Conservation (phyloP, 176 grass and related monocot genomes). For the Carex pumila region DNA sequence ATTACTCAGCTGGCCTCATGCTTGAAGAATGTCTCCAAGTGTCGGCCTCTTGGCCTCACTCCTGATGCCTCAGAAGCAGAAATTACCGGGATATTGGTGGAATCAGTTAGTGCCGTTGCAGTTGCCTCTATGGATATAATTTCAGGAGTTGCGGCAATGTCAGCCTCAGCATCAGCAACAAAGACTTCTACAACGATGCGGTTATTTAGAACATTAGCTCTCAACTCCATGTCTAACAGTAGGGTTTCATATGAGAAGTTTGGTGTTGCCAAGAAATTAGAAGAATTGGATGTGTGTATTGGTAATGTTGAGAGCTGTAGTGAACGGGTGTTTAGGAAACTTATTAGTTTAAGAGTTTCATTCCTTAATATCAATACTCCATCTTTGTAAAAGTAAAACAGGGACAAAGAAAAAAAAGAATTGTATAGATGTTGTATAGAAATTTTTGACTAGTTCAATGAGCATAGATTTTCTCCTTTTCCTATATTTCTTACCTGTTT, state of each 20-base stretch:
- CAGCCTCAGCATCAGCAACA: slow-evolving; percentile 16
- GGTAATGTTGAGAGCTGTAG: slow-evolving; percentile 36
- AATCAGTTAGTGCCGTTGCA: slow-evolving; percentile 29
- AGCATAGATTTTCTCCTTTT: not conserved
- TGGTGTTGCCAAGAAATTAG: slow-evolving; percentile 34
- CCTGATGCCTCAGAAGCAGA: slow-evolving; percentile 29
- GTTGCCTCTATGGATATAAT: slow-evolving; percentile 32
- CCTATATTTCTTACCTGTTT: not conserved
- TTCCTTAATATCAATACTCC: slow-evolving; percentile 64
- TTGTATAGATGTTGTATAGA: not conserved
- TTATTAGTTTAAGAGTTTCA: slow-evolving; percentile 46
- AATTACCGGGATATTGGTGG: slow-evolving; percentile 34
- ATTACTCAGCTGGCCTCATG: slow-evolving; percentile 13
- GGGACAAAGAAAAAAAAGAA: not conserved
- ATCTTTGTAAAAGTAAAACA: slow-evolving; percentile 23
- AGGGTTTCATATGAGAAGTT: slow-evolving; percentile 3
- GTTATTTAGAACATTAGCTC: slow-evolving; percentile 26
- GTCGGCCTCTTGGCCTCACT: not conserved
- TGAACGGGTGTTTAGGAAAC: slow-evolving; percentile 55
- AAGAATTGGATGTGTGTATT: slow-evolving; percentile 52
- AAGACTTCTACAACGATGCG: slow-evolving; percentile 6
- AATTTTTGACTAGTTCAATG: not conserved
- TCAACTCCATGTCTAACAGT: slow-evolving; percentile 25
- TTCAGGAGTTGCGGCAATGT: slow-evolving; percentile 26
- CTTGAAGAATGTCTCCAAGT: not conserved